Evolutionary conservation across 1,284 basidiomycete species (phyloP), one percentile per base, ranked within the genome.

Genomic region (Puccinia polysora): DNA sequence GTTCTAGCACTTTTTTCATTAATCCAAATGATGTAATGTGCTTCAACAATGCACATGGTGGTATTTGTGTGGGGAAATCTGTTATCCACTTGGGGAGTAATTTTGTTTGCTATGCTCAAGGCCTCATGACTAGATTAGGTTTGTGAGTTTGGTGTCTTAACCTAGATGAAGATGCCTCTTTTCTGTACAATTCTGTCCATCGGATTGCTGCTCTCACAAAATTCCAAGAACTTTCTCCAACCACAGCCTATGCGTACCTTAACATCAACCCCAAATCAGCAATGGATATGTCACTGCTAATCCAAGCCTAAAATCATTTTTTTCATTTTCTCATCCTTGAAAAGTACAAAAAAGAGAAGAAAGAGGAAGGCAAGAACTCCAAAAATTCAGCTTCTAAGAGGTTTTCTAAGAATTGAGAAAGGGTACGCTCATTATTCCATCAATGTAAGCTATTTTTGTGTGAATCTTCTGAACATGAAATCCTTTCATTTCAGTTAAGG

Each of bases 201-300:
- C 23, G 53, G 5, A 68, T 68, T 49, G 55, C 65, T 4, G 65
- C 65, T 59, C 53, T 68, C 1, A 68, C 52, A n/a, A 68, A 52
- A 18, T 58, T 68, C 18, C 30, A 10, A 8, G 53, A 68, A 23
- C 52, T 68, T 49, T 14, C 30, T 30, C 4, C 38, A 6, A 49
- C 49, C 18, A 2, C 14, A 1, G 38, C 43, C 15, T 68, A 68
- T 45, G 18, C 53, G 56, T 68, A 58, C 55, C 36, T 68, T 3
- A 68, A 68, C n/a, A 30, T 58, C 25, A 10, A 59, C 23, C 28
- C 34, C 3, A 14, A 45, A 59, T 25, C 47, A 32, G 55, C 55
- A 1, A 2, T 18, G 8, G 28, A 56, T 28, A 68, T 59, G 53
- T 8, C 52, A 2, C 32, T 67, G 4, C 23, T 67, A 15, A 67